These are phyloP conservation scores for Craterostigma plantagineum DNA, from an alignment of 257 asterid genomes.

Conservation along the genomic window DNA sequence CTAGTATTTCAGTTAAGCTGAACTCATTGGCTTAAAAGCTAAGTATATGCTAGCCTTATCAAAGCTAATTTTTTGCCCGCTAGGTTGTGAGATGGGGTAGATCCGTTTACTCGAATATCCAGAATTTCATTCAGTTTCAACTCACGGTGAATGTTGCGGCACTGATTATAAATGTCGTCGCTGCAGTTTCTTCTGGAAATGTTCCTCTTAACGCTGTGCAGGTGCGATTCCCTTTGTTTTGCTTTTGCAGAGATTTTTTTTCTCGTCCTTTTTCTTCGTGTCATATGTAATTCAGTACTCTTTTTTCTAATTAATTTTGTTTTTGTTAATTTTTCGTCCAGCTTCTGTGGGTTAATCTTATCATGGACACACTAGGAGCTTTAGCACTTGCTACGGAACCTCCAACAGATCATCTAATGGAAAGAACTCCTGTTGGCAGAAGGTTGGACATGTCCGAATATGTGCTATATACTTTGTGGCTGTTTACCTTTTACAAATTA, in stretches of 20 bases:
- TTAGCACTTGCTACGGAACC: conserved; percentile 94
- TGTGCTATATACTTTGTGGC: too few relatives aligned
- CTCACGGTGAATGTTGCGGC: conserved; percentile 10
- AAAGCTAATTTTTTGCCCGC: background rate
- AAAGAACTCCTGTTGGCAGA: conserved; percentile 81
- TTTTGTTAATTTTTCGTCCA: conserved; percentile 15
- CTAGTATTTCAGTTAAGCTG: too few relatives aligned
- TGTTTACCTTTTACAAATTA: background rate
- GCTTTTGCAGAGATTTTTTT: background rate
- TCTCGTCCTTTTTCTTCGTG: conserved; percentile 2
- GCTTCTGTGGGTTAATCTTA: conserved; percentile 99
- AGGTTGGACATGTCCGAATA: conserved; percentile 26
- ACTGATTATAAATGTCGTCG: conserved; percentile 4
- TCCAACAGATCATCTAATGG: conserved; percentile 94
- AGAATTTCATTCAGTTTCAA: conserved; percentile 9
- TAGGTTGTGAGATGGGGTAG: conserved; percentile 11
- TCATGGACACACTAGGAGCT: conserved; percentile 97
- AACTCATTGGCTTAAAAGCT: background rate
- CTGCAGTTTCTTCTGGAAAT: conserved; percentile 6
- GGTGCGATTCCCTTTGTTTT: conserved; percentile 8
- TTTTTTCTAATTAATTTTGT: background rate
- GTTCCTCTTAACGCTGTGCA: conserved; percentile 8
- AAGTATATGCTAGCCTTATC: background rate
- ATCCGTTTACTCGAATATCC: conserved; percentile 7
- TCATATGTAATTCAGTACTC: background rate